Conservation (phyloP, 805 yeast genomes). For the Candida ovalis region DNA sequence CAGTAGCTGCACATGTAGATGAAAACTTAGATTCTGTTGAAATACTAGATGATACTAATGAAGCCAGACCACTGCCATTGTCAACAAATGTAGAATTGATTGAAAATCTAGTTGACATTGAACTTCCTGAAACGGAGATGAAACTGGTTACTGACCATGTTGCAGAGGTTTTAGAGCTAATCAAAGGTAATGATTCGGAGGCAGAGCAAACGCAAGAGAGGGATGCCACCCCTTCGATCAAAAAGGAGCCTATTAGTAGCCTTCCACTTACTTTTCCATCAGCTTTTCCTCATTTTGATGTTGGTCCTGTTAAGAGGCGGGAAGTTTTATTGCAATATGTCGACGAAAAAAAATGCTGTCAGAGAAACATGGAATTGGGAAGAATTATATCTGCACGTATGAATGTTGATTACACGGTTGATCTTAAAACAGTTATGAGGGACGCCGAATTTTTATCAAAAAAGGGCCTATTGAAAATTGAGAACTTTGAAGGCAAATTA, state of each 20-base stretch:
- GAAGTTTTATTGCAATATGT: constrained; percentile 34
- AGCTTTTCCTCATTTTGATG: constrained; percentile 33
- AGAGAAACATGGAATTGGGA: constrained; percentile 38
- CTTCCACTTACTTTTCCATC: background rate
- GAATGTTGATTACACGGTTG: constrained; percentile 40
- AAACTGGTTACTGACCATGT: background rate
- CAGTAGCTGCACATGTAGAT: too few relatives aligned
- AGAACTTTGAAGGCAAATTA: constrained; percentile 5
- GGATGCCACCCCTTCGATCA: background rate
- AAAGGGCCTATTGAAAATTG: constrained; percentile 23
- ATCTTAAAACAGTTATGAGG: constrained; percentile 48
- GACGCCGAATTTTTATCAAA: constrained; percentile 37
- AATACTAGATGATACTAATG: too few relatives aligned
- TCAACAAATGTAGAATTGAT: too few relatives aligned
- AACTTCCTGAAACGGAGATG: background rate
- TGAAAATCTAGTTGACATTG: background rate
- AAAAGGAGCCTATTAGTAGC: background rate
- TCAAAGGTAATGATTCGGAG: background rate
- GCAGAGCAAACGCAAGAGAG: background rate
- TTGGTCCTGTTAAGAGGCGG: constrained; percentile 26
- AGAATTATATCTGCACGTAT: constrained; percentile 38
- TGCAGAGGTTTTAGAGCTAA: background rate
- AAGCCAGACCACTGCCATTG: too few relatives aligned
- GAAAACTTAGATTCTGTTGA: too few relatives aligned
- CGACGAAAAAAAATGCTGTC: constrained; percentile 43